Evolutionary conservation across 1,284 basidiomycete species (phyloP), one percentile per base, ranked within the genome.

Genomic region (Leccinum fallax): DNA sequence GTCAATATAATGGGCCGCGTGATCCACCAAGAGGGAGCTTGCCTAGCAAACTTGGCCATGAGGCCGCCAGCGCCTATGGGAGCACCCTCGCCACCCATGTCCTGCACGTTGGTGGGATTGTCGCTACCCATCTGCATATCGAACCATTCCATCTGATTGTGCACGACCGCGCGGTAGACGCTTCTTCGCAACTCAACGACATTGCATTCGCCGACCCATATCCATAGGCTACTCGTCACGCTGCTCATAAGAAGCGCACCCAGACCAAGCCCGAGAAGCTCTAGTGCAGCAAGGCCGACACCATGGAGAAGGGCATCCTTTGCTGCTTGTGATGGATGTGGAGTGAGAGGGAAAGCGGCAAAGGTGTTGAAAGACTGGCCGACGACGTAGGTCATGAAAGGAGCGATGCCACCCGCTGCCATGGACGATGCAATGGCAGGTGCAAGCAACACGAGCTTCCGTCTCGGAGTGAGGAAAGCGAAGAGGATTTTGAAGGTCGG

Each of bases 31-130:
- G 46, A 43, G 59, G 3, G 9, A 34, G 78, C 87, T 69, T 65
- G 94, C 95, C 88, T 88, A 28, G 92, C 86, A 74, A 98, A 98
- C 73, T 95, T 94, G 58, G 93, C 88, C 95, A 98, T 97, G 52
- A 98, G 80, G 19, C 96, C 96, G 61, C 92, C 96, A 55, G 95
- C 93, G 63, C 94, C 94, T 59, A 91, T 77, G 38, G 85, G 82
- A 51, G 83, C 82, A 46, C 83, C 80, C 26, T 83, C 80, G 26
- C 81, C 81, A 52, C 69, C 67, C 46, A 79, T 76, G 60, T 79
- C 76, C 62, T 81, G 79, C 15, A 80, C 77, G 57, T 67, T 61
- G 51, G 72, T 63, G 48, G 80, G 72, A 49, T 82, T 81, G 49
- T 85, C 85, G 53, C 83, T 79, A 54, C 90, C 92, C 85, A 92